Evolutionary conservation across 441 rosid species (phyloP).

Genomic region (Populus hybrid): DNA sequence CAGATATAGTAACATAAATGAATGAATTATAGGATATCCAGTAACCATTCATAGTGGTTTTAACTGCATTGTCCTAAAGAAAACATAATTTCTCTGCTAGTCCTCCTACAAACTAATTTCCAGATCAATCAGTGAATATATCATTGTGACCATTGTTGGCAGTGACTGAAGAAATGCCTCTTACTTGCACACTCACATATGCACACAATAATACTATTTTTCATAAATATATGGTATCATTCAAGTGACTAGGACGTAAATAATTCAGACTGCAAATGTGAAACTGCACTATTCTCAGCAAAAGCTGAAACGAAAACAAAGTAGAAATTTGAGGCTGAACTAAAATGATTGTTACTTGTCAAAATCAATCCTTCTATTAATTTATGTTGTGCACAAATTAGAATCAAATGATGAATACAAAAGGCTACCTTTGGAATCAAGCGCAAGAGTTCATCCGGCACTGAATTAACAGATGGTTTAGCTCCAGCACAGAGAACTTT

Average conservation of each 20-base stretch:
- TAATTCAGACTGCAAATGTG: not conserved
- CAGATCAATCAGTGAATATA: not conserved
- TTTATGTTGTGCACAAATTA: not conserved
- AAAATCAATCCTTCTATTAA: not conserved
- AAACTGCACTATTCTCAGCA: not conserved
- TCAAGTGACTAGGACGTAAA: not conserved
- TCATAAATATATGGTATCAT: not conserved
- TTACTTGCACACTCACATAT: not conserved
- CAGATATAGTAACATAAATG: not conserved
- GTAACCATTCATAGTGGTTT: not conserved
- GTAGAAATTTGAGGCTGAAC: not conserved
- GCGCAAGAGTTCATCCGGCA: conserved; percentile 69
- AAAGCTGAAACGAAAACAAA: not conserved
- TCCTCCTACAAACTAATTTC: not conserved
- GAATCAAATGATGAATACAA: conserved; percentile 1
- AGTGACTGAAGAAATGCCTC: not conserved
- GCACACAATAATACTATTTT: not conserved
- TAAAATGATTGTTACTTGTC: not conserved
- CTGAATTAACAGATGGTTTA: conserved; percentile 50
- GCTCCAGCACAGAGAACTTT: conserved; percentile 70
- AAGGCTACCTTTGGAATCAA: conserved; percentile 64
- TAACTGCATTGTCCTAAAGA: not conserved
- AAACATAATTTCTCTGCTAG: not conserved
- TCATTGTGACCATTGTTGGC: not conserved
- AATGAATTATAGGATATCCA: not conserved